Base-by-base conservation (phyloP, 306 rosid genomes). In the barrel medic (Medicago truncatula) region DNA sequence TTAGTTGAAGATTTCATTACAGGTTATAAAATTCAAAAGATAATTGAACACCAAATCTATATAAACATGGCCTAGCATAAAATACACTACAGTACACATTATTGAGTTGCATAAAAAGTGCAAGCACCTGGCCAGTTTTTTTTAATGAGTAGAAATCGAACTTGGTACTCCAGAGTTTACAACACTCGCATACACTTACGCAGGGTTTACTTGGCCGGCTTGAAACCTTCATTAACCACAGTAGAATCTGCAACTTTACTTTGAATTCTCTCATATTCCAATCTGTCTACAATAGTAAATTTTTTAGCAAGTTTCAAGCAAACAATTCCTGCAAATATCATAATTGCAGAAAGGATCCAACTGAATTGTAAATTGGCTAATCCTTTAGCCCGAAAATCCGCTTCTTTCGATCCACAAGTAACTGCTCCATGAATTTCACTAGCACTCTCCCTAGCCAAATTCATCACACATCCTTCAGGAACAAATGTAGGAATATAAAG, bases 351-450 rank as follows among this genome's bases (percentile, higher is more conserved):
- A 54, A 92, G 86, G 59, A 88, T 90, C 97, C 96, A 94, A 76
- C 98, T 90, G 87, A 94, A 94, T 70, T 92, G 98, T 80, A 92
- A 76, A 80, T 92, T 94, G 36, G 95, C 98, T 59, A 94, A 61
- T 56, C 93, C 97, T 76, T 88, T 88, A 7, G 97, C 98, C 25
- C 97, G 86, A 52, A 76, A 63, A 61, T 87, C 90, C 0, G 97
- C 89, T 67, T 87, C 92, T 39, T 69, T 62, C 2, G 98, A 73
- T 13, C 62, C 77, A 70, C 98, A 92, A 20, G 78, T 81, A 47
- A 94, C 85, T 7, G 96, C 91, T 82, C 92, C 96, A 36, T 83
- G 60, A 81, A 87, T 81, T 74, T 78, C 77, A 40, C 80, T 70
- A 46, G 41, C 58, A 56, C 73, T 76, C 53, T 66, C 63, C 50